phyloP scores from a whole-genome alignment of 2,329 filamentous ascomycete species.

The Colletotrichum sublineola region DNA sequence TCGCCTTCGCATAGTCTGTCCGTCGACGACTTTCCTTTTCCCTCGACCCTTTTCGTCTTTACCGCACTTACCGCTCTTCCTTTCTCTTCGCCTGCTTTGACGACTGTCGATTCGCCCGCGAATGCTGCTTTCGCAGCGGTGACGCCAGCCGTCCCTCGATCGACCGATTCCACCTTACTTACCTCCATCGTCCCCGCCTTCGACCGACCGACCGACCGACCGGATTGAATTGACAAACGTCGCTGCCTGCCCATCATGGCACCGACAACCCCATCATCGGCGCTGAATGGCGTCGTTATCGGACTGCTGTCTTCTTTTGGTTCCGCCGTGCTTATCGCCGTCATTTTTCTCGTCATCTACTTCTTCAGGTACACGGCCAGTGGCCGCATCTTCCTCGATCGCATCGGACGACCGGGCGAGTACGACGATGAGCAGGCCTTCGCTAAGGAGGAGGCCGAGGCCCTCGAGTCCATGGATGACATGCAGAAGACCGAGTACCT shows the following conservation, averaged over 20 bases:
- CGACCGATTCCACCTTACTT: conserved; percentile 27
- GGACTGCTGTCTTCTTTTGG: conserved; percentile 95
- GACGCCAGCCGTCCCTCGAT: conserved; percentile 44
- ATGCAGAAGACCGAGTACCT: conserved; percentile 90
- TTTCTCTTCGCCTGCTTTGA: neutral
- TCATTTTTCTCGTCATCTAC: conserved; percentile 86
- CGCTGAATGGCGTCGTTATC: conserved; percentile 86
- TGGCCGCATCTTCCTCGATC: conserved; percentile 92
- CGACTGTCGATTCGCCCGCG: conserved; percentile 32
- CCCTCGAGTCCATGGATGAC: conserved; percentile 95
- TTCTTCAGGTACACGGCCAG: conserved; percentile 92
- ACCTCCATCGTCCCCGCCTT: conserved; percentile 4
- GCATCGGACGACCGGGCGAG: conserved; percentile 92
- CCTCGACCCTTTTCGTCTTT: neutral
- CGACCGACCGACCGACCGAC: conserved; percentile 29
- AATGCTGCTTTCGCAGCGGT: conserved; percentile 43
- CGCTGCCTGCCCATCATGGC: conserved; percentile 40
- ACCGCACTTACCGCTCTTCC: neutral
- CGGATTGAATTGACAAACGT: conserved; percentile 36
- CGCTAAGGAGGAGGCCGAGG: conserved; percentile 92
- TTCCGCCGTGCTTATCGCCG: conserved; percentile 85
- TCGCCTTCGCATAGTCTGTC: conserved; percentile 15
- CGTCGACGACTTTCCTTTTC: conserved; percentile 22
- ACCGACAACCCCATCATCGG: conserved; percentile 55
- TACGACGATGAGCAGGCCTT: conserved; percentile 99